Evolutionary conservation across 1,284 basidiomycete genomes (phyloP).

Genomic region (Sparassis latifolia): DNA sequence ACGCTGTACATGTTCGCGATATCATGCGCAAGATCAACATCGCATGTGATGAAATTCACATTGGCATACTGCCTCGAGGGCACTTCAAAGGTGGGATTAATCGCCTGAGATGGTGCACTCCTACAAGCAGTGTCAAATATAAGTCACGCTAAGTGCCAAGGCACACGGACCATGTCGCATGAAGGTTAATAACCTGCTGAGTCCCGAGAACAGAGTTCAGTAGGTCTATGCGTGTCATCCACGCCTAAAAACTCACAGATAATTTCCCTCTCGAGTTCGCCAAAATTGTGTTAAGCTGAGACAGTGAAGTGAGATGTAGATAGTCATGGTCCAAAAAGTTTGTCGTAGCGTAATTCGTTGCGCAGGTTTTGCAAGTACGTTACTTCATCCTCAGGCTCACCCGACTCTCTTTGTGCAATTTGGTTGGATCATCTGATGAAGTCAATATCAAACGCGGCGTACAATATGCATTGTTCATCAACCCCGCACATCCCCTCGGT

Average conservation of each 20-base stretch:
- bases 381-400: too few species aligned
- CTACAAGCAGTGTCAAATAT: conserved; percentile 27
- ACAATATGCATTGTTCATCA: too few species aligned
- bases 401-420: too few species aligned
- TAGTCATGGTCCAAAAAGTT: too few species aligned
- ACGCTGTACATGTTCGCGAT: conserved; percentile 56
- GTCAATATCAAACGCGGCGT: too few species aligned
- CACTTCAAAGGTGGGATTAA: conserved; percentile 66
- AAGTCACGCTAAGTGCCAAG: background rate
- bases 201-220: background rate
- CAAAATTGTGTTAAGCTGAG: conserved; percentile 57
- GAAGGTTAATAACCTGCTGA: conserved; percentile 73
- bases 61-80: conserved; percentile 58
- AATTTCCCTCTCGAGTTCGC: conserved; percentile 57
- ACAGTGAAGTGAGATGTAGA: conserved; percentile 46
- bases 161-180: conserved; percentile 61
- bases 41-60: conserved; percentile 76
- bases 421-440: too few species aligned
- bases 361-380: too few species aligned
- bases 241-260: conserved; percentile 34
- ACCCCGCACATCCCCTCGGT: too few species aligned
- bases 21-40: conserved; percentile 65
- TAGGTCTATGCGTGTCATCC: background rate
- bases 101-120: conserved; percentile 78
- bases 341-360: too few species aligned